Evolutionary conservation across 352 stramenopile species (phyloP), one percentile per base, ranked within the genome.

Genomic region (Thalassiosira allenii): DNA sequence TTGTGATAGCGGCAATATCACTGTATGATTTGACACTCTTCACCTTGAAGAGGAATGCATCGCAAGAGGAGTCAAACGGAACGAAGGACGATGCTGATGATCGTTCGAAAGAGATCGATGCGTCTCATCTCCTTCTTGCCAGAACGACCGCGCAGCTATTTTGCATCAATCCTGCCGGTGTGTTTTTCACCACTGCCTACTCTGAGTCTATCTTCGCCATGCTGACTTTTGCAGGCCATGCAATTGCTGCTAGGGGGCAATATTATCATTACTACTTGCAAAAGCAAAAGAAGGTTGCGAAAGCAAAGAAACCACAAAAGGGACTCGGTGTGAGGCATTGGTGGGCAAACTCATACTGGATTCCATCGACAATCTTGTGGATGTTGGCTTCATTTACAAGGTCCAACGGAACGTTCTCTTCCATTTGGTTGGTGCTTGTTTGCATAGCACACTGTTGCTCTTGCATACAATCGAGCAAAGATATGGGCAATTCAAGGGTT

Each of bases 121-220:
- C 32, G 66, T 14, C 66, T 14, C 23, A 59, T 22, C 29, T 57
- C 23, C 20, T 23, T 14, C 41, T 87, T 53, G 49, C 62, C 23
- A 78, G 62, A 23, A 71, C 53, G n/a, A 49, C 66, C 6, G 75
- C 83, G 54, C 29, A 37, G 37, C 44, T 94, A 22, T 94, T 94
- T 65, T 85, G 81, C 32, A 68, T 90, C 62, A 94, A 92, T 64
- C 91, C 91, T 47, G 90, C 91, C 9, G 86, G 72, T 59, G 82
- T 95, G 8, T 95, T 95, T 69, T 94, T 94, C 84, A 81, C 65
- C 37, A 74, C 86, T 17, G 77, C 81, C 11, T 95, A 95, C 82
- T 93, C 90, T 2, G 91, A 95, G 80, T 85, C 89, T 11, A 58
- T 89, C 4, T 95, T 95, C 87, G 67, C 76, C 12, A 79, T 84